These are phyloP conservation scores for Nakazawaea anatomiae DNA, from an alignment of 805 yeast genomes.

Conservation along the genomic window DNA sequence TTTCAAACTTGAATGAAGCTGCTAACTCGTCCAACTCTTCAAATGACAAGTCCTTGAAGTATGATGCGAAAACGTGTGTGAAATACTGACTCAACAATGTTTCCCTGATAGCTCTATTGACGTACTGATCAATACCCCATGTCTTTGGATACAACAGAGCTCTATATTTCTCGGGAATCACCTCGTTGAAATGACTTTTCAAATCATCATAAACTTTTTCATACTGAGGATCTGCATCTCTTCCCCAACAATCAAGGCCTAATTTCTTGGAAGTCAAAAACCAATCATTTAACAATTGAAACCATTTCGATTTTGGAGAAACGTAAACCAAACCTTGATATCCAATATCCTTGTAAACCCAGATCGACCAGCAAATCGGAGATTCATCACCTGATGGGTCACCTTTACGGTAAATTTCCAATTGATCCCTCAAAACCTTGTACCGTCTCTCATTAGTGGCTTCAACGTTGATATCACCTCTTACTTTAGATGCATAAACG, in stretches of 20 bases:
- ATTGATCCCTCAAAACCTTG: slow-evolving; percentile 38
- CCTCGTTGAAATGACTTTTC: slow-evolving; percentile 29
- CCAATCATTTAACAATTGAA: slow-evolving; percentile 34
- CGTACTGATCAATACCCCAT: slow-evolving; percentile 32
- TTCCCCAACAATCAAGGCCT: slow-evolving; percentile 48
- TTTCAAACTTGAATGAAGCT: slow-evolving; percentile 44
- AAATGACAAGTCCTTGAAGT: slow-evolving; percentile 32
- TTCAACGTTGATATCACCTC: slow-evolving; percentile 35
- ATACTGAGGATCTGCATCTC: slow-evolving; percentile 34
- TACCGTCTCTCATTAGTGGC: slow-evolving; percentile 33
- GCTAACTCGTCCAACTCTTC: slow-evolving; percentile 47
- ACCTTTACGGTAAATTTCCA: slow-evolving; percentile 35
- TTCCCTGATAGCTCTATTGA: slow-evolving; percentile 35
- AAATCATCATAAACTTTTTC: slow-evolving; percentile 31
- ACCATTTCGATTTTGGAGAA: slow-evolving; percentile 37
- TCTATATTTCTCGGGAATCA: slow-evolving; percentile 35
- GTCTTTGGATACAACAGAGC: slow-evolving; percentile 33
- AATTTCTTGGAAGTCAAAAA: slow-evolving; percentile 35
- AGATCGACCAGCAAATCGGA: slow-evolving; percentile 45
- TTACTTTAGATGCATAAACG: slow-evolving; percentile 35
- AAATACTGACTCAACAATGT: slow-evolving; percentile 37
- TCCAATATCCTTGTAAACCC: slow-evolving; percentile 50
- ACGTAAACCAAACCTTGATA: slow-evolving; percentile 45
- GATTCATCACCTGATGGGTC: slow-evolving; percentile 42
- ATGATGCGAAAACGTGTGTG: slow-evolving; percentile 40